phyloP scores from a whole-genome alignment of 2,329 filamentous ascomycete species.

The Ascochyta fabae region DNA sequence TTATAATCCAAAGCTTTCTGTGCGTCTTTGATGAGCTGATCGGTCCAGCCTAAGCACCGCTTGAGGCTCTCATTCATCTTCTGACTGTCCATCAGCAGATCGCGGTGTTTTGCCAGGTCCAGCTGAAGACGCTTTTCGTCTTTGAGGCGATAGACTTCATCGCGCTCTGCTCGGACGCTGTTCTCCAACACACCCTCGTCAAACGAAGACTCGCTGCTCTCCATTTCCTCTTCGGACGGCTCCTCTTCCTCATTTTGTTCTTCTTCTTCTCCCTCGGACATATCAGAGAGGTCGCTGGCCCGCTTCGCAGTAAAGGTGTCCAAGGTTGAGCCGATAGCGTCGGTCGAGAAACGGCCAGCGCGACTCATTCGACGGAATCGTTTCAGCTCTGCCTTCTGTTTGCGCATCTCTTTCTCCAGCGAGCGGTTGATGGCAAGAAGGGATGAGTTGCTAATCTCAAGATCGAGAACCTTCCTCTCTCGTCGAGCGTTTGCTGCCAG shows the following conservation, averaged over 20 bases:
- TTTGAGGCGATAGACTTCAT: constrained; percentile 65
- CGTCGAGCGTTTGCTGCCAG: constrained; percentile 85
- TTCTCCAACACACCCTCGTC: constrained; percentile 57
- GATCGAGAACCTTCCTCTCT: constrained; percentile 92
- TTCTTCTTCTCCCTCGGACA: constrained; percentile 44
- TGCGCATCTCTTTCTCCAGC: constrained; percentile 86
- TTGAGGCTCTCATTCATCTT: constrained; percentile 96
- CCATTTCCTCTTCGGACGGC: constrained; percentile 55
- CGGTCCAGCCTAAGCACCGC: constrained; percentile 86
- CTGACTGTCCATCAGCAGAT: constrained; percentile 86
- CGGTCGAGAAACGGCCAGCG: constrained; percentile 73
- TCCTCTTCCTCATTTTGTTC: constrained; percentile 44
- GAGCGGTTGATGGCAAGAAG: constrained; percentile 94
- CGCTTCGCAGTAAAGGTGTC: constrained; percentile 40
- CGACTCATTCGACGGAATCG: constrained; percentile 86
- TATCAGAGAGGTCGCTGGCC: constrained; percentile 47
- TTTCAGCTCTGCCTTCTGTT: constrained; percentile 86
- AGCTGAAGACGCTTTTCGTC: constrained; percentile 85
- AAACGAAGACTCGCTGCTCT: constrained; percentile 56
- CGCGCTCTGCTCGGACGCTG: constrained; percentile 50
- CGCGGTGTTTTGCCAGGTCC: constrained; percentile 86
- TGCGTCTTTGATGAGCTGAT: constrained; percentile 87
- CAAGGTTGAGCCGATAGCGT: constrained; percentile 58
- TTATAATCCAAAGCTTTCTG: constrained; percentile 85
- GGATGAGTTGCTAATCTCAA: constrained; percentile 96